phyloP scores from a whole-genome alignment of 495 filamentous ascomycete genomes.

The Aspergillus conjunctus region DNA sequence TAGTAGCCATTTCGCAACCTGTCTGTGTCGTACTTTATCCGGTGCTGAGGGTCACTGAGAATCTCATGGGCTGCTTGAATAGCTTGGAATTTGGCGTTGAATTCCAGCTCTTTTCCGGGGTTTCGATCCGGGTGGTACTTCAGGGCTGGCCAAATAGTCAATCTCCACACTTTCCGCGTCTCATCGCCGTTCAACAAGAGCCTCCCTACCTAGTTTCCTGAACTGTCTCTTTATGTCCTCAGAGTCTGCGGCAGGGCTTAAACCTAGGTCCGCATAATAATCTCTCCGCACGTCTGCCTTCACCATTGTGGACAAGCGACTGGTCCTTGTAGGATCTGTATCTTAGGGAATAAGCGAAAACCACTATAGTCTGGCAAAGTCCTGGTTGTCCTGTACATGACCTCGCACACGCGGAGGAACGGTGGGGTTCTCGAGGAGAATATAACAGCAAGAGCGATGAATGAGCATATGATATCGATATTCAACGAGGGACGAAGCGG shows the following conservation, averaged over 20 bases:
- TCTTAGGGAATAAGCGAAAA: slow-evolving; percentile 29
- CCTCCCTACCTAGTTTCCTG: slow-evolving; percentile 71
- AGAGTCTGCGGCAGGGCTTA: slow-evolving; percentile 61
- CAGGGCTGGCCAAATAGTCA: slow-evolving; percentile 58
- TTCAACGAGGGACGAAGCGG: neutral
- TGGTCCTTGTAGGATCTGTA: slow-evolving; percentile 3
- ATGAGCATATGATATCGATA: neutral
- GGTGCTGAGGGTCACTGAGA: slow-evolving; percentile 65
- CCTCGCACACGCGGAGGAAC: slow-evolving; percentile 18
- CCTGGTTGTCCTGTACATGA: slow-evolving; percentile 28
- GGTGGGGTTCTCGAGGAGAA: neutral
- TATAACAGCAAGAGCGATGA: neutral
- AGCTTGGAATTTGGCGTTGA: slow-evolving; percentile 76
- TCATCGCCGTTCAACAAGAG: neutral
- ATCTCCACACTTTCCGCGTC: neutral
- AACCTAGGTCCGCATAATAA: slow-evolving; percentile 85
- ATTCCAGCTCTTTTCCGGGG: slow-evolving; percentile 75
- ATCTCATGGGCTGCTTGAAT: slow-evolving; percentile 88
- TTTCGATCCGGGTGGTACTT: slow-evolving; percentile 91
- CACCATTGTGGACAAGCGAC: slow-evolving; percentile 58
- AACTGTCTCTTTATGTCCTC: slow-evolving; percentile 85
- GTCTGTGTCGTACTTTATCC: slow-evolving; percentile 76
- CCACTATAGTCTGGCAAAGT: slow-evolving; percentile 19
- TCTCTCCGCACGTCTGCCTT: slow-evolving; percentile 72
- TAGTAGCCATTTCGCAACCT: slow-evolving; percentile 55